Evolutionary conservation across 306 rosid species (phyloP).

Genomic region (Vicia sativa): DNA sequence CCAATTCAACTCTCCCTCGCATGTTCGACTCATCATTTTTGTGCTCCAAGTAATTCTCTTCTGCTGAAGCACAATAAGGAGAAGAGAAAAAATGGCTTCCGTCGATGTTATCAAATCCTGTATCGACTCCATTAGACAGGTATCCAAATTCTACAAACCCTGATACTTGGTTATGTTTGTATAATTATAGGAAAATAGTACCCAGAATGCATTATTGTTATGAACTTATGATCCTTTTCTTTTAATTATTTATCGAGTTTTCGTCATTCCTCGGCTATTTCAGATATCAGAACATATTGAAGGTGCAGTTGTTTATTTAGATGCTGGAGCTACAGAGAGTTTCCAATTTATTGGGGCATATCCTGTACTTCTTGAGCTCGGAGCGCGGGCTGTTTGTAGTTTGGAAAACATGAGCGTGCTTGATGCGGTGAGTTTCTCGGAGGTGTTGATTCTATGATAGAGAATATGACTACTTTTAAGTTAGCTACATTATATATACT

Average conservation of each 20-base stretch:
- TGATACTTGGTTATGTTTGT: slow-evolving; percentile 1
- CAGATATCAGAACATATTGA: slow-evolving; percentile 82
- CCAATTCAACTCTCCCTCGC: not conserved
- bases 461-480: not conserved
- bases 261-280: not conserved
- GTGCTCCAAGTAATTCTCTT: slow-evolving; percentile 5
- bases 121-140: slow-evolving; percentile 76
- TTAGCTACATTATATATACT: slow-evolving; percentile 9
- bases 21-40: not conserved
- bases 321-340: slow-evolving; percentile 84
- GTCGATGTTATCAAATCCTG: slow-evolving; percentile 73
- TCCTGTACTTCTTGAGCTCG: slow-evolving; percentile 68
- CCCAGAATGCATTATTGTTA: slow-evolving; percentile 5
- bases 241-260: not conserved
- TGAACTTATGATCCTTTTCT: not conserved
- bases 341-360: slow-evolving; percentile 79
- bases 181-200: not conserved
- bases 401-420: slow-evolving; percentile 57
- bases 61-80: slow-evolving; percentile 4
- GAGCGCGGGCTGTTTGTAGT: slow-evolving; percentile 77
- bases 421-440: slow-evolving; percentile 57
- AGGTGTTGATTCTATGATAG: slow-evolving; percentile 1
- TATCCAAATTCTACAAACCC: slow-evolving; percentile 30
- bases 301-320: slow-evolving; percentile 74
- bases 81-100: slow-evolving; percentile 52